phyloP scores from a whole-genome alignment of 2,329 filamentous ascomycete species.

The Emergomyces pasteurianus region DNA sequence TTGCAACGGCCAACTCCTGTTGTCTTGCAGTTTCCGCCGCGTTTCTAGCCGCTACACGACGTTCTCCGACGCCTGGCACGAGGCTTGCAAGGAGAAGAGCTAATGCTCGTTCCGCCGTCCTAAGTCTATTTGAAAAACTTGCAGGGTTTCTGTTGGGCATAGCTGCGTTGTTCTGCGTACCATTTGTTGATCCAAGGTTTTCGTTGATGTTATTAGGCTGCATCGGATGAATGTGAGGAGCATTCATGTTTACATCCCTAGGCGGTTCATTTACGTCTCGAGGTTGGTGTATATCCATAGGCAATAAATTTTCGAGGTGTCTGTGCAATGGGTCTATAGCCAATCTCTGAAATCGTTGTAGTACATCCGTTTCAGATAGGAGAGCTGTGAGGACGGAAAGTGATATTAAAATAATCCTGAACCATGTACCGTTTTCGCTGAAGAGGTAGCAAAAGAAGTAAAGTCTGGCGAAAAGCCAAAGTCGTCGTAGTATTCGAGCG shows the following conservation, averaged over 20 bases:
- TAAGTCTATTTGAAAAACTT: slow-evolving; percentile 8
- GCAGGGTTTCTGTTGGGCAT: background rate
- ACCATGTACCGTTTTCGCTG: slow-evolving; percentile 37
- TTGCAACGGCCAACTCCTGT: slow-evolving; percentile 2
- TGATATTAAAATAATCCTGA: slow-evolving; percentile 29
- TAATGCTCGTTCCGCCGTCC: slow-evolving; percentile 38
- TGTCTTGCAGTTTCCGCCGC: slow-evolving; percentile 32
- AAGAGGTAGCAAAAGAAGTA: slow-evolving; percentile 49
- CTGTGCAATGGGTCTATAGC: slow-evolving; percentile 30
- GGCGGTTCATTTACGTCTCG: slow-evolving; percentile 9
- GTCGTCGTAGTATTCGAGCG: slow-evolving; percentile 21
- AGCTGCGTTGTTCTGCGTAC: background rate
- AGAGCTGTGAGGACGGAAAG: slow-evolving; percentile 28
- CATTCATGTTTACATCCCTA: slow-evolving; percentile 1
- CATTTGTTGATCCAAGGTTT: background rate
- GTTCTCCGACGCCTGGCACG: slow-evolving; percentile 50
- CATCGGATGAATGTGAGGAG: background rate
- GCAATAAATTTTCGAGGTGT: slow-evolving; percentile 34
- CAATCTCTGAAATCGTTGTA: slow-evolving; percentile 22
- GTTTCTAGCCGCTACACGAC: slow-evolving; percentile 45
- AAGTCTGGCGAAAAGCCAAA: slow-evolving; percentile 48
- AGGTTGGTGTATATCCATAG: slow-evolving; percentile 14
- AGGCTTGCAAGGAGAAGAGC: slow-evolving; percentile 53
- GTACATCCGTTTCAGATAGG: slow-evolving; percentile 30
- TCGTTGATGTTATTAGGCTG: background rate